Evolutionary conservation across 345 rosid genomes (phyloP).

Genomic region (Aquilaria sinensis): DNA sequence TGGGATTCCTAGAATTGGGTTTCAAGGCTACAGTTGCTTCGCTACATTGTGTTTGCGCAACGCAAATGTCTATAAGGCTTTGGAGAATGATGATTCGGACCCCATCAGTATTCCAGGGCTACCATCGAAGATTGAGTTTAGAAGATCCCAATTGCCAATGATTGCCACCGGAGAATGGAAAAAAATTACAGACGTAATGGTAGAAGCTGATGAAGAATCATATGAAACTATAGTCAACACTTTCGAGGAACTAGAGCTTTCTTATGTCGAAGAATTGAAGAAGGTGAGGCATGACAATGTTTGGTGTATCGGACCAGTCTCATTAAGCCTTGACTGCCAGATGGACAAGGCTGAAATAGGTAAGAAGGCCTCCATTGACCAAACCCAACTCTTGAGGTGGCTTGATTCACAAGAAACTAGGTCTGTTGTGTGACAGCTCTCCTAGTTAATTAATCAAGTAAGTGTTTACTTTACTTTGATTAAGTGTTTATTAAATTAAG

Average conservation of each 20-base stretch:
- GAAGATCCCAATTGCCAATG: constrained; percentile 22
- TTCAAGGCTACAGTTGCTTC: constrained; percentile 36
- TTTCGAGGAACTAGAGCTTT: constrained; percentile 41
- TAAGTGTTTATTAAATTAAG: too few relatives aligned
- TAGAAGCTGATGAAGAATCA: constrained; percentile 7
- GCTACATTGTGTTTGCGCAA: constrained; percentile 19
- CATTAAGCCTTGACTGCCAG: constrained; percentile 26
- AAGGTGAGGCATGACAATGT: constrained; percentile 29
- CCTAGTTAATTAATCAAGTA: too few relatives aligned
- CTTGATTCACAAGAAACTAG: constrained; percentile 36
- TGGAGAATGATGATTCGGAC: constrained; percentile 10
- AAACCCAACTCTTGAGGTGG: constrained; percentile 26
- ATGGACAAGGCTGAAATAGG: constrained; percentile 41
- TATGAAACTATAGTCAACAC: constrained; percentile 34
- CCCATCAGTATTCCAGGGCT: constrained; percentile 16
- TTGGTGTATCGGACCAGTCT: constrained; percentile 49
- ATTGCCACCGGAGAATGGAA: neutral
- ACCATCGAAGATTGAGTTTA: constrained; percentile 22
- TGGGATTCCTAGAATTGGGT: constrained; percentile 33
- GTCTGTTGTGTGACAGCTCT: constrained; percentile 48
- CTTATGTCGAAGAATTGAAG: constrained; percentile 31
- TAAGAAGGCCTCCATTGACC: constrained; percentile 20
- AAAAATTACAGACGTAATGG: neutral
- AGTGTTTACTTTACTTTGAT: too few relatives aligned
- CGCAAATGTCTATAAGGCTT: constrained; percentile 10